These are phyloP conservation scores for Diplocarpon rosae DNA, from an alignment of 2,329 filamentous ascomycete species.

Conservation along the genomic window DNA sequence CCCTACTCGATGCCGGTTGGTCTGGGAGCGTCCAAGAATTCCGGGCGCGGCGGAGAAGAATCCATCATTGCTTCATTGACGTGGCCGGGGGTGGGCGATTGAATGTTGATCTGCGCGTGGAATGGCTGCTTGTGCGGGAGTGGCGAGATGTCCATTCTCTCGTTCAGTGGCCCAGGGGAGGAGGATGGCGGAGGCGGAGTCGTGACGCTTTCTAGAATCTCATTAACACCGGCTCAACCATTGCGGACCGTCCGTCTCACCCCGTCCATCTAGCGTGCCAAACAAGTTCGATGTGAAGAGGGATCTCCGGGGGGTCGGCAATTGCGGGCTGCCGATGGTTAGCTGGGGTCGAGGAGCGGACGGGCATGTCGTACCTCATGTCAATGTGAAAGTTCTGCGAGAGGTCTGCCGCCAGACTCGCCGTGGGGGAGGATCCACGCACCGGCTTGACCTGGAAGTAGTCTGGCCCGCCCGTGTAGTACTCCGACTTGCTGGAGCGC, in stretches of 20 bases:
- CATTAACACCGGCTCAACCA: conserved; percentile 28
- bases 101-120: conserved; percentile 50
- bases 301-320: conserved; percentile 72
- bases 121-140: conserved; percentile 77
- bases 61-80: conserved; percentile 41
- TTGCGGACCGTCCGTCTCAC: conserved; percentile 37
- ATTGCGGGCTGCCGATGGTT: conserved; percentile 53
- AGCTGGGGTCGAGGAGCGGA: conserved; percentile 4
- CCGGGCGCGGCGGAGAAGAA: conserved; percentile 42
- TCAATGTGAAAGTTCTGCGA: conserved; percentile 97
- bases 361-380: conserved; percentile 56
- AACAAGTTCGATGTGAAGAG: conserved; percentile 70
- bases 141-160: conserved; percentile 89
- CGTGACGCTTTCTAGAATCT: conserved; percentile 54
- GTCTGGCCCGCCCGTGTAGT: conserved; percentile 72
- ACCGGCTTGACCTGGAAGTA: conserved; percentile 75
- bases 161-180: conserved; percentile 60
- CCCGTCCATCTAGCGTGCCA: conserved; percentile 27
- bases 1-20: conserved; percentile 43
- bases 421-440: conserved; percentile 79
- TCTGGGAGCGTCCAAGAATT: conserved; percentile 39
- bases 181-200: conserved; percentile 80
- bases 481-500: conserved; percentile 57
- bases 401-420: conserved; percentile 83
- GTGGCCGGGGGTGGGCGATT: conserved; percentile 58